Conservation (phyloP, 106 monocot genomes). For the Narthecium ossifragum region DNA sequence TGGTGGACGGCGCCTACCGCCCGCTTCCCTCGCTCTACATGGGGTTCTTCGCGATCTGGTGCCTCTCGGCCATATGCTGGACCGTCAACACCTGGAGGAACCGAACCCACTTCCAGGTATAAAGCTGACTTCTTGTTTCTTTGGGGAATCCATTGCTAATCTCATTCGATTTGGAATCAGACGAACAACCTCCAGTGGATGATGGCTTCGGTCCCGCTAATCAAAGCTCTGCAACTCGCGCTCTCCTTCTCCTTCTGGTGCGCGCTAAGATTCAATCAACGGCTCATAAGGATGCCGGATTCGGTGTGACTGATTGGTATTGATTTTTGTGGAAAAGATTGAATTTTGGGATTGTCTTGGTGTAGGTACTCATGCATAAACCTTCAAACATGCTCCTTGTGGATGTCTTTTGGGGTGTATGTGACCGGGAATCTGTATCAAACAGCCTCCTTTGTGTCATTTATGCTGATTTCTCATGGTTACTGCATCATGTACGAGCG, state of each 20-base stretch:
- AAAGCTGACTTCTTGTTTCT: neutral
- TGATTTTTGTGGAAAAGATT: neutral
- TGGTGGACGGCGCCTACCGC: conserved; percentile 42
- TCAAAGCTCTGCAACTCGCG: conserved; percentile 73
- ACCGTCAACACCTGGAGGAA: conserved; percentile 48
- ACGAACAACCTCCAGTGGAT: conserved; percentile 76
- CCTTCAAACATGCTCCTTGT: conserved; percentile 75
- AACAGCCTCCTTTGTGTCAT: conserved; percentile 69
- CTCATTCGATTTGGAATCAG: conserved; percentile 21
- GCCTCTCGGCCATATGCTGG: conserved; percentile 56
- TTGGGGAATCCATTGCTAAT: neutral
- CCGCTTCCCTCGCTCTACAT: conserved; percentile 63
- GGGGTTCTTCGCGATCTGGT: conserved; percentile 58
- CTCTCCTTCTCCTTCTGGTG: conserved; percentile 83
- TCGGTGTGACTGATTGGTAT: no score
- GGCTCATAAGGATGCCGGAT: no score
- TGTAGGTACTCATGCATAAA: conserved; percentile 89
- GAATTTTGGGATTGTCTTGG: neutral
- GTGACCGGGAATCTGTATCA: conserved; percentile 85
- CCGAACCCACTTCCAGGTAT: conserved; percentile 67
- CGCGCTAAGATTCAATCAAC: no score
- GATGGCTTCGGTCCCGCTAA: conserved; percentile 54
- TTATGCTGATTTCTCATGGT: conserved; percentile 85
- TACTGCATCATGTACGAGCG: conserved; percentile 89
- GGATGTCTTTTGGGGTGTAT: conserved; percentile 95